These are phyloP conservation scores for Cunninghamia lanceolata DNA, from an alignment of 75 land plant species.

Conservation along the genomic window DNA sequence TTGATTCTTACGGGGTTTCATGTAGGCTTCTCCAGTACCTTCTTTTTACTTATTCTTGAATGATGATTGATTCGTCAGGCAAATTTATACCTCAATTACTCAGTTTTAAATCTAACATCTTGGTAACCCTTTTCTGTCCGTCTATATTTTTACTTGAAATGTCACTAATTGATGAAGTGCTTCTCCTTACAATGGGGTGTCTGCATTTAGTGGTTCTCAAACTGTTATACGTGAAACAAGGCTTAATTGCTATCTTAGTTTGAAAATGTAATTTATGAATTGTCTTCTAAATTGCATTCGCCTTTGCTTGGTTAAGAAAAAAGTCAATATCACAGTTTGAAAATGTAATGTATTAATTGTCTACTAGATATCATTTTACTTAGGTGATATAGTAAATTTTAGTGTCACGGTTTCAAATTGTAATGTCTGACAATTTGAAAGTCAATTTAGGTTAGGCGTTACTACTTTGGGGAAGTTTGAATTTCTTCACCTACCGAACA, in stretches of 20 bases:
- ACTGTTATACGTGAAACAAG: not conserved
- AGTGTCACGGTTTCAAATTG: not conserved
- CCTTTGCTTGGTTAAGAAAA: not conserved
- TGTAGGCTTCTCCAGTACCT: too few species aligned
- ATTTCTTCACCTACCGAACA: not conserved
- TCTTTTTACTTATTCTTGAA: not conserved
- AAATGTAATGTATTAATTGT: not conserved
- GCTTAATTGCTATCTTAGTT: not conserved
- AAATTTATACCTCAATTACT: not conserved
- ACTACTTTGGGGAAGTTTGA: not conserved
- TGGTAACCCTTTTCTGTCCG: not conserved
- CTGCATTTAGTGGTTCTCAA: not conserved
- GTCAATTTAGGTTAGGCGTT: not conserved
- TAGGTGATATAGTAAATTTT: not conserved
- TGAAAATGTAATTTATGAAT: not conserved
- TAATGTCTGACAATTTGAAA: not conserved
- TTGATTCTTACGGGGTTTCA: too few species aligned
- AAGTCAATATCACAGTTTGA: not conserved
- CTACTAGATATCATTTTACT: not conserved
- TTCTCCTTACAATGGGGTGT: not conserved
- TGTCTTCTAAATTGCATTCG: not conserved
- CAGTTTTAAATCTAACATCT: not conserved
- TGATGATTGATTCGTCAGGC: not conserved
- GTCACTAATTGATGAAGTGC: not conserved
- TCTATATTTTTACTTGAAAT: not conserved